Conservation (phyloP, 345 rosid species). For the Aethionema arabicum region DNA sequence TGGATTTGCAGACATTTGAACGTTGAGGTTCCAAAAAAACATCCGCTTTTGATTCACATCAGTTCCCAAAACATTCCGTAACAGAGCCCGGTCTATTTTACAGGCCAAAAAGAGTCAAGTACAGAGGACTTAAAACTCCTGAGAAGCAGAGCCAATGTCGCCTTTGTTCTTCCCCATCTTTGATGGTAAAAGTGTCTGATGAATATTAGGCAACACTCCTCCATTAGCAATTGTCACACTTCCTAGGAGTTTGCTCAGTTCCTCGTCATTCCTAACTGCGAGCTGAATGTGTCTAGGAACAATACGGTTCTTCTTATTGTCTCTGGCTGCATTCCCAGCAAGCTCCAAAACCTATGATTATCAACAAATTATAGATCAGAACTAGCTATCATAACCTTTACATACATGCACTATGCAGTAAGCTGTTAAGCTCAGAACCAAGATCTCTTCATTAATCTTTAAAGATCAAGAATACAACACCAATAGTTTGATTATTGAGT, state of each 20-base stretch:
- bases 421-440: no score
- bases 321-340: slow-evolving; percentile 80
- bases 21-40: not conserved
- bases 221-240: slow-evolving; percentile 69
- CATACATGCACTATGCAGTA: not conserved
- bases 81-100: slow-evolving; percentile 9
- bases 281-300: slow-evolving; percentile 75
- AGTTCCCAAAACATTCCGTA: not conserved
- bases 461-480: no score
- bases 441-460: no score
- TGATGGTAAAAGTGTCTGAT: slow-evolving; percentile 57
- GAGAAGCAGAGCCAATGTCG: slow-evolving; percentile 64
- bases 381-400: not conserved
- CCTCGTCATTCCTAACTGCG: slow-evolving; percentile 70
- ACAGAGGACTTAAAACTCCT: slow-evolving; percentile 43
- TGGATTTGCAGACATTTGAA: not conserved
- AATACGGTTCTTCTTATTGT: slow-evolving; percentile 70
- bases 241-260: slow-evolving; percentile 63
- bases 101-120: not conserved
- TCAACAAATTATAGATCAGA: not conserved
- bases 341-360: slow-evolving; percentile 57
- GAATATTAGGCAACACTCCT: slow-evolving; percentile 73
- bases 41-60: not conserved
- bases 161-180: slow-evolving; percentile 55
- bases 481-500: no score